A percentile compares a stretch with the other conserved stretches of the same genome.
Conservation (phyloP, 2,329 filamentous ascomycete genomes). For the Cercospora zeina region DNA sequence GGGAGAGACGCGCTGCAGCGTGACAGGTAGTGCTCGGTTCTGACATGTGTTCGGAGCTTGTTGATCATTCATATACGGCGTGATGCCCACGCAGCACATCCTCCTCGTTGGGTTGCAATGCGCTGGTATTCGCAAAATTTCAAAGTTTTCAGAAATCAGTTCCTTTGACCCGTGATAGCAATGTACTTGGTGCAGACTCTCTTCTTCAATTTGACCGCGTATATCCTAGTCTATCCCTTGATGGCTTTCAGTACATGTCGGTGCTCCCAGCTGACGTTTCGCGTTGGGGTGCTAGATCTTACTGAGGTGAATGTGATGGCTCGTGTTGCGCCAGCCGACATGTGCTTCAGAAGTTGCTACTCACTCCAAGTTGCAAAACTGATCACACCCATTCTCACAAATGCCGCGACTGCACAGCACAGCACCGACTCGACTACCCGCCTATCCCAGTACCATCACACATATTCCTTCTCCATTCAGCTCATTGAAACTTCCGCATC, state of each 20-base stretch:
- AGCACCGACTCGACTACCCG: background rate
- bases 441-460: background rate
- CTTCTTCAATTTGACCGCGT: background rate
- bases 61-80: background rate
- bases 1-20: constrained; percentile 5
- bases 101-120: background rate
- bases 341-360: background rate
- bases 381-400: background rate
- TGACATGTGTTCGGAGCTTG: background rate
- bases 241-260: background rate
- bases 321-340: background rate
- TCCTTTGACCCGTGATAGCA: background rate
- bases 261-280: background rate
- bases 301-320: background rate
- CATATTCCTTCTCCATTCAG: background rate
- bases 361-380: background rate
- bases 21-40: background rate
- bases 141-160: background rate
- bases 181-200: background rate
- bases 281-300: background rate
- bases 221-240: background rate
- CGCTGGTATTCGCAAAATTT: background rate
- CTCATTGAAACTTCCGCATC: background rate
- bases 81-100: background rate
- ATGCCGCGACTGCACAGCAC: background rate